phyloP scores from a whole-genome alignment of 2,329 filamentous ascomycete genomes.

The Penicillium brevicompactum region DNA sequence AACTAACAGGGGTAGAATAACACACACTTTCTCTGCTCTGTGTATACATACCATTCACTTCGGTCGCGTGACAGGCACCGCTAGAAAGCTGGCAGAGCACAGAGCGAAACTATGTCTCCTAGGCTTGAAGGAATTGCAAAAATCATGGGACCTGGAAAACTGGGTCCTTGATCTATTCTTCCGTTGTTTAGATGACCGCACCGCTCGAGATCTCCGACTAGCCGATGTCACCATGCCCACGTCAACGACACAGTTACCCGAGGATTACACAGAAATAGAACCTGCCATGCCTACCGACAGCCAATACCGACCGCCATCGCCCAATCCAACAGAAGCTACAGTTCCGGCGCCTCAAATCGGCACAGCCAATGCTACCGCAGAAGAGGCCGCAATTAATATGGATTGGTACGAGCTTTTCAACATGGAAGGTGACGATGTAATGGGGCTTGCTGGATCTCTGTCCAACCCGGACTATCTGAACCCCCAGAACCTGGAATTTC shows the following conservation, averaged over 20 bases:
- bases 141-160: constrained; percentile 54
- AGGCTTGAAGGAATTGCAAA: constrained; percentile 52
- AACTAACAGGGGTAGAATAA: constrained; percentile 37
- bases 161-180: constrained; percentile 54
- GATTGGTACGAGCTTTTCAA: constrained; percentile 36
- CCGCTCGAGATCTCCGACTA: constrained; percentile 41
- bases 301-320: not conserved
- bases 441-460: constrained; percentile 30
- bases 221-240: constrained; percentile 14
- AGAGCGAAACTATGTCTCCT: constrained; percentile 52
- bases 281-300: not conserved
- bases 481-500: constrained; percentile 33
- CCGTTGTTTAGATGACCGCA: constrained; percentile 50
- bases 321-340: constrained; percentile 5
- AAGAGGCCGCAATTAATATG: constrained; percentile 23
- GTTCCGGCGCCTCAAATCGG: constrained; percentile 4
- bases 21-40: constrained; percentile 51
- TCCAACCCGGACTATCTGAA: constrained; percentile 35
- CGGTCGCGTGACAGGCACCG: constrained; percentile 38
- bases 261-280: not conserved
- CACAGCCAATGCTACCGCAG: constrained; percentile 9
- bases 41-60: constrained; percentile 53
- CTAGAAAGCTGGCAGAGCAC: constrained; percentile 50
- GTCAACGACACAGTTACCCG: not conserved
- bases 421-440: constrained; percentile 31